Evolutionary conservation across 805 yeast genomes (phyloP), one percentile per base, ranked within the genome.

Genomic region (Candida fluviatilis): DNA sequence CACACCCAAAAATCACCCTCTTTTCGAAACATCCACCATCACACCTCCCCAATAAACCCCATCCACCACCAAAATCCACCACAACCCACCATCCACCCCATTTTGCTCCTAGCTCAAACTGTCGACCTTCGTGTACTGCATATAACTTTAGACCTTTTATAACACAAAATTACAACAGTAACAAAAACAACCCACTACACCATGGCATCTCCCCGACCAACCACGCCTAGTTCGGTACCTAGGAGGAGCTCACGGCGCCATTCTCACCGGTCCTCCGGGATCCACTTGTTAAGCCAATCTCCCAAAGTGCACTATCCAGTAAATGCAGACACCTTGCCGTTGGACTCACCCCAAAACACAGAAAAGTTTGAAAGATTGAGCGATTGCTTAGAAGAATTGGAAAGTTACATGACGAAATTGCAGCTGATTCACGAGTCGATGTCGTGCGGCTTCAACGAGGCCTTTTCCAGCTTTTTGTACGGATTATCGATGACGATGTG

Each of bases 401-500:
- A 79, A 41, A 60, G 68, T 18, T 78, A 84, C 43, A 66, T 84
- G 60, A 65, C 69, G n/a, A 68, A 72, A 29, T 56, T 87, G 27
- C 76, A 76, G 37, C 60, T 59, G 36, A 72, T 82, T 8, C 88
- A 87, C 58, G 76, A 79, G 31, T 75, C 77, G 4, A 59, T 89
- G 15, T 69, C 72, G 2, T 64, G 69, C 19, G 60, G 60, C 18
- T 82, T 89, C 58, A 87, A 87, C 54, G 96, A 88, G 58, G 76
- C 87, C 2, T 77, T 89, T 49, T 80, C 86, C 1, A 69, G 90
- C 28, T 80, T 88, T 38, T 55, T 88, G 37, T 86, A 84, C 51
- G 95, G 96, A 1, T 60, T 88, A 35, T 78, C 83, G 54, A 79
- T 87, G 58, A 87, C 89, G 51, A 90, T 95, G 44, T 88, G 93